A percentile compares a stretch with the other conserved stretches of the same genome.
Evolutionary conservation across 176 grass and related monocot species (phyloP).

Genomic region (Triticum dicoccoides): DNA sequence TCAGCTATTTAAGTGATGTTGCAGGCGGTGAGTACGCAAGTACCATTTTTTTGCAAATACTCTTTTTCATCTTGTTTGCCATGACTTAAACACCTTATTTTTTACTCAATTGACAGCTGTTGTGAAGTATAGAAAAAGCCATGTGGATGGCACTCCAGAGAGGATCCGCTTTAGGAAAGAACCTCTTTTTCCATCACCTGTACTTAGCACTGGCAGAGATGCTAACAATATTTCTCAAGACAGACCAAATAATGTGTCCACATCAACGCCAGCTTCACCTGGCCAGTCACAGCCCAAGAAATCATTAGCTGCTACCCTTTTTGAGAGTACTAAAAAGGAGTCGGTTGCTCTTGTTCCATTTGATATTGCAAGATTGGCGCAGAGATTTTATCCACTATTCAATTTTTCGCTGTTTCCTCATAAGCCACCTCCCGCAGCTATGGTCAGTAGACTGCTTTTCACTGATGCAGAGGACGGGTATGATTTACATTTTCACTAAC

Average conservation of each 20-base stretch:
- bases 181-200: constrained; percentile 67
- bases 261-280: constrained; percentile 40
- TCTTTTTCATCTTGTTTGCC: constrained; percentile 14
- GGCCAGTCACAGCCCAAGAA: constrained; percentile 64
- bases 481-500: constrained; percentile 20
- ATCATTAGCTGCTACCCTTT: constrained; percentile 78
- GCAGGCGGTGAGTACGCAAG: constrained; percentile 47
- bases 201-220: constrained; percentile 24
- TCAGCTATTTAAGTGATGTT: constrained; percentile 72
- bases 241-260: constrained; percentile 28
- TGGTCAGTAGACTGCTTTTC: constrained; percentile 75
- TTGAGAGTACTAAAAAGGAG: constrained; percentile 71
- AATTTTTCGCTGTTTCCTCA: constrained; percentile 69
- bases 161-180: constrained; percentile 58
- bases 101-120: constrained; percentile 52
- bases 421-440: constrained; percentile 67
- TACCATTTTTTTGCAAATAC: not conserved
- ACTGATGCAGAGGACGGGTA: constrained; percentile 97
- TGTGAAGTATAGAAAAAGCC: constrained; percentile 66
- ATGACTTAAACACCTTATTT: constrained; percentile 16
- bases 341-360: constrained; percentile 70
- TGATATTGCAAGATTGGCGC: constrained; percentile 72
- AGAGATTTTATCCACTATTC: constrained; percentile 65
- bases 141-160: constrained; percentile 59
- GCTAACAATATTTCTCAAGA: constrained; percentile 31